Evolutionary conservation across 2,329 filamentous ascomycete genomes (phyloP).

Genomic region (Aspergillus spinulosporus): DNA sequence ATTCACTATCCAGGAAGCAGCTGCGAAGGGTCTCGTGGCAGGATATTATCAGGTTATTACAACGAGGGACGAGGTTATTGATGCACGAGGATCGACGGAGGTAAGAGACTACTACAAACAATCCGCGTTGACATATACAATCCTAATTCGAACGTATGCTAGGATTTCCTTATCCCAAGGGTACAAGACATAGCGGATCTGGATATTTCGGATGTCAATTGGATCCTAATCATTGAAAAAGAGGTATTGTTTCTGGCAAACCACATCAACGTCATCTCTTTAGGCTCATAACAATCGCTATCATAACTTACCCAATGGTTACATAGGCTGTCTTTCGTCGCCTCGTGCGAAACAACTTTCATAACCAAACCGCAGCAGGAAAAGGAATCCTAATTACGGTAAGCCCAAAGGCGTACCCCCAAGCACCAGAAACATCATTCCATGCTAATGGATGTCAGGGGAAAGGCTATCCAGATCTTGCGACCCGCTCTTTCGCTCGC

Average conservation of each 20-base stretch:
- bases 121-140: neutral
- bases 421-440: neutral
- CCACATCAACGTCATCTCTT: neutral
- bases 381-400: constrained; percentile 60
- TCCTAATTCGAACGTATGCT: neutral
- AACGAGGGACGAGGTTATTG: constrained; percentile 32
- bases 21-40: constrained; percentile 46
- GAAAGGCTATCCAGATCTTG: constrained; percentile 65
- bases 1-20: constrained; percentile 36
- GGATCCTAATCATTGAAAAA: constrained; percentile 65
- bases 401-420: constrained; percentile 20
- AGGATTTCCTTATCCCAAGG: constrained; percentile 58
- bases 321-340: constrained; percentile 60
- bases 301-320: neutral
- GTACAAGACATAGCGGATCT: constrained; percentile 48
- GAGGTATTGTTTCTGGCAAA: constrained; percentile 47
- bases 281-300: too few relatives aligned
- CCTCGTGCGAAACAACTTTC: constrained; percentile 51
- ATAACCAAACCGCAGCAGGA: constrained; percentile 42
- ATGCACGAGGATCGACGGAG: constrained; percentile 40
- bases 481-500: constrained; percentile 56
- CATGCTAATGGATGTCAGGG: constrained; percentile 44
- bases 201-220: constrained; percentile 50
- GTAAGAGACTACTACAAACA: constrained; percentile 17
- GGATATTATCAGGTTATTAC: too few relatives aligned